phyloP scores from a whole-genome alignment of 2,329 filamentous ascomycete genomes.

The Atkinsonella hypoxylon region DNA sequence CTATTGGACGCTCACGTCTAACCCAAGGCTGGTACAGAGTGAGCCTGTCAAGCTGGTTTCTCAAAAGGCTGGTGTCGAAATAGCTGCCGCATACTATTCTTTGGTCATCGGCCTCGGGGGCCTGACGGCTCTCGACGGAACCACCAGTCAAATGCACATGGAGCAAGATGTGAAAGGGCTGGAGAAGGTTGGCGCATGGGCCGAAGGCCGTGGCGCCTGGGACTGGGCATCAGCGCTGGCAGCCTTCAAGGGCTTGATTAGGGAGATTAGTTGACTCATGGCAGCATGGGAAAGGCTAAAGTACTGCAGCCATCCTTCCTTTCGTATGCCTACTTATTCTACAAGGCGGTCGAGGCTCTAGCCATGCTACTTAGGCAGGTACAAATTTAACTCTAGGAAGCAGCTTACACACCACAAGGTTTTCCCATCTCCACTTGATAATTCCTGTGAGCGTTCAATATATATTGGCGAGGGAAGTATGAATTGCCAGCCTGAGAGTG shows the following conservation, averaged over 20 bases:
- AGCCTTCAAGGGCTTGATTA: conserved; percentile 32
- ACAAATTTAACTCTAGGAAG: no score
- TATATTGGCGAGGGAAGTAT: no score
- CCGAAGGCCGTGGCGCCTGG: conserved; percentile 27
- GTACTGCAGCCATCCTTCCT: no score
- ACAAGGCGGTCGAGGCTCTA: no score
- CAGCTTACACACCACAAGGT: no score
- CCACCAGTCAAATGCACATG: conserved; percentile 35
- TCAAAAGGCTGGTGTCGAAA: conserved; percentile 21
- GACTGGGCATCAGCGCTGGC: conserved; percentile 36
- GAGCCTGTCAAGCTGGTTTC: conserved; percentile 40
- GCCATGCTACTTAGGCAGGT: no score
- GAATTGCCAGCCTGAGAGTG: no score
- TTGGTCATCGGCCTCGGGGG: conserved; percentile 35
- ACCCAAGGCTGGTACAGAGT: conserved; percentile 25
- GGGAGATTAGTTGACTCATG: conserved; percentile 3
- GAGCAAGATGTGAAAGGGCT: conserved; percentile 33
- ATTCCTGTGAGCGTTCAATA: no score
- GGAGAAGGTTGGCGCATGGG: conserved; percentile 29
- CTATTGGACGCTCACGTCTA: conserved; percentile 43
- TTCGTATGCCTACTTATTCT: no score
- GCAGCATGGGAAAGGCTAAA: no score
- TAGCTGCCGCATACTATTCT: conserved; percentile 32
- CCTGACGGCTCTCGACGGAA: conserved; percentile 34
- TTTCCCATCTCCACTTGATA: no score